Base-by-base conservation (phyloP, 2,329 filamentous ascomycete species). In the Lasiodiplodia sp. region DNA sequence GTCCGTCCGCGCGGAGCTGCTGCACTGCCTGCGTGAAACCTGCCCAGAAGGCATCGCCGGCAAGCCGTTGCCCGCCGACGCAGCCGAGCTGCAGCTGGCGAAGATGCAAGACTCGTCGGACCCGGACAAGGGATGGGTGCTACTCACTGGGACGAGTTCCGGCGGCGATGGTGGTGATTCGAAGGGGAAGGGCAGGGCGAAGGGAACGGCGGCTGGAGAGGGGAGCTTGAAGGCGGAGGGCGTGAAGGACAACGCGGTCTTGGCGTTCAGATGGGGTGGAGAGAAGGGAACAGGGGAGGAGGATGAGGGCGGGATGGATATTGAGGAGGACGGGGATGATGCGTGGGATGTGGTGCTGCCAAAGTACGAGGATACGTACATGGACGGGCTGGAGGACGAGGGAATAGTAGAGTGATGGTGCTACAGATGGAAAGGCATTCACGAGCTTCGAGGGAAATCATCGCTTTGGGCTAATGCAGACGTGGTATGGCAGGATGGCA, bases 61-160 rank as follows among this genome's bases (percentile, higher is more conserved):
- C 16, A 74, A 80, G 47, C 63, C 75, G 0, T 77, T 85, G 2
- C 84, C 84, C 1, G 37, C 73, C 5, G 77, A 76, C 3, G 70
- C 81, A 2, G 74, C 76, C 8, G 78, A 80, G 3, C 79, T 85
- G 57, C 73, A 78, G 28, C 73, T 86, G 44, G 84, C 79, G 7
- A 76, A 77, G 47, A 79, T 81, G 1, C 69, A 76, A 37, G 81
- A 85, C 71, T 70, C 76, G 47, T 77, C 80, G 69, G 79, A 84
- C 34, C 72, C 81, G 1, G 71, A 69, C 18, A 71, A 77, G 40
- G 83, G 83, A 49, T 85, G 82, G 73, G 71, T 74, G 31, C 75
- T 80, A 47, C 71, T 80, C n/a, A 72, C 72, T 2, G 70, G 70
- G 11, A 72, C 72, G 23, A 72, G 64, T 4, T 70, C 71, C 23